Percentiles rank a stretch among this genome's conserved stretches.
Conservation (phyloP, 495 filamentous ascomycete species). For the Aspergillus steynii region DNA sequence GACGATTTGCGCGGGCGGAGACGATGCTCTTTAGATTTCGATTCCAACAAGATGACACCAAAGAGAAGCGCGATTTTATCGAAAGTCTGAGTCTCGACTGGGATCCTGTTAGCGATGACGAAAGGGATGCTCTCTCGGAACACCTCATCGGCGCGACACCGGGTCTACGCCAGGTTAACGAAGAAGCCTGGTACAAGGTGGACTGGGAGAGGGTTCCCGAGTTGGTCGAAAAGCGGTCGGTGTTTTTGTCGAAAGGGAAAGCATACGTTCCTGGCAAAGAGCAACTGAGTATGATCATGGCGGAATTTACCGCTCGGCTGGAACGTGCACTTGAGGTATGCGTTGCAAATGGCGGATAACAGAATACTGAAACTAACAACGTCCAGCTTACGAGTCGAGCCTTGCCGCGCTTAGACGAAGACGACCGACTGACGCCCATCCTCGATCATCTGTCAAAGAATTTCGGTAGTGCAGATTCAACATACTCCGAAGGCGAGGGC, state of each 20-base stretch:
- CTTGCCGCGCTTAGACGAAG: conserved; percentile 90
- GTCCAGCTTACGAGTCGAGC: conserved; percentile 78
- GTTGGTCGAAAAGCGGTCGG: conserved; percentile 74
- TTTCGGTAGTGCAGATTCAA: conserved; percentile 85
- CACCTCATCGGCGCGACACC: conserved; percentile 55
- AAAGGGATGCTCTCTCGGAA: conserved; percentile 58
- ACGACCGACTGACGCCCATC: conserved; percentile 92
- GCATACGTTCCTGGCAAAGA: conserved; percentile 89
- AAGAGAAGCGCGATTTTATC: conserved; percentile 76
- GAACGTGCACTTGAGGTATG: conserved; percentile 79
- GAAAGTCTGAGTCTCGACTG: conserved; percentile 73
- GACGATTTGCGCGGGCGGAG: conserved; percentile 84
- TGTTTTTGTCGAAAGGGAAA: conserved; percentile 76
- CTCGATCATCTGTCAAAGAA: conserved; percentile 88
- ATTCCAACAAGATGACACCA: conserved; percentile 66
- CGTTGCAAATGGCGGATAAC: background rate
- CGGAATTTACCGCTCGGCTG: conserved; percentile 75
- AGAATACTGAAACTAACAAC: conserved; percentile 19
- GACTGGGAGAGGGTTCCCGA: conserved; percentile 94
- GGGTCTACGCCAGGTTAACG: conserved; percentile 59
- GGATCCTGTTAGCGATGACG: conserved; percentile 77
- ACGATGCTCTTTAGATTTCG: conserved; percentile 83
- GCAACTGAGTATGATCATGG: conserved; percentile 83
- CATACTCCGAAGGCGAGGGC: conserved; percentile 63
- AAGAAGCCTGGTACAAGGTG: conserved; percentile 91